Conservation (phyloP, 2,329 filamentous ascomycete genomes). For the Acephala macrosclerotiorum region DNA sequence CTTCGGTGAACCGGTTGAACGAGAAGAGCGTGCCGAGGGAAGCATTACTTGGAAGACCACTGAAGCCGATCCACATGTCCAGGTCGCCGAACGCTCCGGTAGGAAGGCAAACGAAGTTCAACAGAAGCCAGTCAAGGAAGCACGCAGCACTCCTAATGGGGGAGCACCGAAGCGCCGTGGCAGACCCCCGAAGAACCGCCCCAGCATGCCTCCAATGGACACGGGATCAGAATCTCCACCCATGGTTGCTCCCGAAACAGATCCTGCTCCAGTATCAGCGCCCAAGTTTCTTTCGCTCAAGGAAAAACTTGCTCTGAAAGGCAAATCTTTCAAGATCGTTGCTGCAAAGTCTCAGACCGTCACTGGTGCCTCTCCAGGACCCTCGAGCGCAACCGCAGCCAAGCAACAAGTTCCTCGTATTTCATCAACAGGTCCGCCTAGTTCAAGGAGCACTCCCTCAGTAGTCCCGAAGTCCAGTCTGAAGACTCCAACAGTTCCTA, state of each 20-base stretch:
- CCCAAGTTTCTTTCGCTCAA: slow-evolving; percentile 38
- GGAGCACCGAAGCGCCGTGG: slow-evolving; percentile 22
- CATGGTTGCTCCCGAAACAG: neutral
- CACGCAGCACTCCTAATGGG: neutral
- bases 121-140: neutral
- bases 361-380: neutral
- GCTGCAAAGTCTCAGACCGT: slow-evolving; percentile 23
- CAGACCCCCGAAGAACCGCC: slow-evolving; percentile 35
- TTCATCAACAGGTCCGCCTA: slow-evolving; percentile 8
- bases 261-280: neutral
- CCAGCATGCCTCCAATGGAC: neutral
- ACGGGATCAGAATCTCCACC: slow-evolving; percentile 8
- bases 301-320: slow-evolving; percentile 42
- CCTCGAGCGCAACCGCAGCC: neutral
- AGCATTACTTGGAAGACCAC: slow-evolving; percentile 15
- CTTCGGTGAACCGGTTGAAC: slow-evolving; percentile 33
- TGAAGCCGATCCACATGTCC: slow-evolving; percentile 16
- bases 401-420: neutral
- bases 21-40: slow-evolving; percentile 16
- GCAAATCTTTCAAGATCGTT: slow-evolving; percentile 41
- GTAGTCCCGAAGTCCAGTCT: slow-evolving; percentile 20
- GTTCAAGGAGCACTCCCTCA: slow-evolving; percentile 20
- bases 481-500: slow-evolving; percentile 21
- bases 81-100: slow-evolving; percentile 4
- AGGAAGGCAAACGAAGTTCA: neutral